These are phyloP conservation scores for Cladosporium sp. DNA, from an alignment of 2,329 filamentous ascomycete species.

Conservation along the genomic window DNA sequence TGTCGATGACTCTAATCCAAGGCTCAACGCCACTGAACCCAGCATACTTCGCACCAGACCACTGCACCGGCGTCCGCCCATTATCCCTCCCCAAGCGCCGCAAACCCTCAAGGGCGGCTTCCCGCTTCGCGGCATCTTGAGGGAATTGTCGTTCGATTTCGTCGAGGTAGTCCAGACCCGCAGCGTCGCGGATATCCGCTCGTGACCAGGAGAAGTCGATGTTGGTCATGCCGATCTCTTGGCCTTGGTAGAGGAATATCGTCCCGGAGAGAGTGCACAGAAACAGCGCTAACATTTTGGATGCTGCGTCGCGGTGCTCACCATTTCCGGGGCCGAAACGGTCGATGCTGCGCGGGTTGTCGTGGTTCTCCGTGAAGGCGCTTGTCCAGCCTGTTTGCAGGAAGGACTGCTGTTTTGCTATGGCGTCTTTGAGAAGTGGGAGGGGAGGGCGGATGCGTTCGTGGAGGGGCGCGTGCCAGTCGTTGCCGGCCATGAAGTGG, in stretches of 20 bases:
- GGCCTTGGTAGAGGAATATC: constrained; percentile 66
- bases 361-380: constrained; percentile 56
- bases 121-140: constrained; percentile 49
- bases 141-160: neutral
- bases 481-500: constrained; percentile 25
- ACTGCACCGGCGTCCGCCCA: constrained; percentile 63
- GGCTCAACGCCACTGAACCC: constrained; percentile 60
- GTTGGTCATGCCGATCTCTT: constrained; percentile 68
- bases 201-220: constrained; percentile 51
- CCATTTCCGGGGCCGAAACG: constrained; percentile 20
- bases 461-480: neutral
- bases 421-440: constrained; percentile 31
- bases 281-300: constrained; percentile 63
- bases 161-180: neutral
- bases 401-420: constrained; percentile 39
- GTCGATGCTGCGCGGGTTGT: constrained; percentile 62
- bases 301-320: constrained; percentile 49
- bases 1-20: constrained; percentile 65
- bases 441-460: neutral
- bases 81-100: constrained; percentile 5
- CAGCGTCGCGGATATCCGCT: neutral
- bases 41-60: constrained; percentile 57
- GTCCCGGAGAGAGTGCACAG: constrained; percentile 63
- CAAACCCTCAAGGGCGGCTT: constrained; percentile 47
- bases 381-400: neutral